Percentiles rank a stretch among this genome's conserved stretches.
These are phyloP conservation scores for Talaromyces wortmannii DNA, from an alignment of 495 filamentous ascomycete genomes.

Conservation along the genomic window DNA sequence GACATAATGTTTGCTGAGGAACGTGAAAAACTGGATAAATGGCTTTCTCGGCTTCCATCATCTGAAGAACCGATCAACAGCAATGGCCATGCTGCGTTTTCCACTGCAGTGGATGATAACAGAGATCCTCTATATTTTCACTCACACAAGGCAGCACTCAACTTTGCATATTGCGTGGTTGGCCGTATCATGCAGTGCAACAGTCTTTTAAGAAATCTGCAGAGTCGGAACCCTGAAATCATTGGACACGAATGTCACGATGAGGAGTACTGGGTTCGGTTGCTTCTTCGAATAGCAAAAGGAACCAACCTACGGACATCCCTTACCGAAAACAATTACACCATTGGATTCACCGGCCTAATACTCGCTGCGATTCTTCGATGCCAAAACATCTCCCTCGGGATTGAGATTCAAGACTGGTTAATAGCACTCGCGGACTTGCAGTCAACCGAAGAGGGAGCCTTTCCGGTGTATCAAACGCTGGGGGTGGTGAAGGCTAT, in stretches of 20 bases:
- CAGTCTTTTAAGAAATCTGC: conserved; percentile 4
- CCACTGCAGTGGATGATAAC: not conserved
- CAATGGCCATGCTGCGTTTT: not conserved
- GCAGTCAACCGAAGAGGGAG: conserved; percentile 19
- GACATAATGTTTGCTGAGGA: not conserved
- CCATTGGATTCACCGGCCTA: conserved; percentile 24
- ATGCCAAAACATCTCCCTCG: conserved; percentile 12
- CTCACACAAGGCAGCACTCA: conserved; percentile 20
- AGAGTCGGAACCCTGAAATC: not conserved
- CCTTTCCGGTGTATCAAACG: conserved; percentile 21
- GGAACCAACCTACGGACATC: conserved; percentile 12
- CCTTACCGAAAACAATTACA: conserved; percentile 16
- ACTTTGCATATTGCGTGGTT: conserved; percentile 19
- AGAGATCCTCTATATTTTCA: conserved; percentile 9
- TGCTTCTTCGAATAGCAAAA: conserved; percentile 15
- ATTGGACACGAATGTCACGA: conserved; percentile 3
- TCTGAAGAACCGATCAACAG: conserved; percentile 11
- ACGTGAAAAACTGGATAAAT: conserved; percentile 11
- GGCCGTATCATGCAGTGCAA: conserved; percentile 23
- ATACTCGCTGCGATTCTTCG: conserved; percentile 15
- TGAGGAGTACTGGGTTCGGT: conserved; percentile 11
- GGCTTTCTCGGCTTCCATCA: conserved; percentile 12
- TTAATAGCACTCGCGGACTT: conserved; percentile 8
- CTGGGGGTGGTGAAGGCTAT: conserved; percentile 14
- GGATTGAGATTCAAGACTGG: conserved; percentile 16